Evolutionary conservation across 768 basidiomycete genomes (phyloP), one percentile per base, ranked within the genome.

Genomic region (Lactifluus hygrophoroides): DNA sequence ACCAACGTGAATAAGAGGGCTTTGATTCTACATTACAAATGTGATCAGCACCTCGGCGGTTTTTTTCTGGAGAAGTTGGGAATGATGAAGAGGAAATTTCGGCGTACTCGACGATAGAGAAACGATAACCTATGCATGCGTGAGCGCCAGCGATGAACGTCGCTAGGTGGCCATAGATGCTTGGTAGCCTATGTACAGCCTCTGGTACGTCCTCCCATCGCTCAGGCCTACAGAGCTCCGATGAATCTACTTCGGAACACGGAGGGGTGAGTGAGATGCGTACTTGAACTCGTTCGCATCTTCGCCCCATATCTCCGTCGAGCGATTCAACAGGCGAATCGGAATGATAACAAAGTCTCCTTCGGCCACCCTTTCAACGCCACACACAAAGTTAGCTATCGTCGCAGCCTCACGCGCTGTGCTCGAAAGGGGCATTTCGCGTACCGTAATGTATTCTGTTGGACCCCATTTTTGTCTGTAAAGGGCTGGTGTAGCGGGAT

Each of bases 271-370:
- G 5, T 2, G 13, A 23, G 9, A 13, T 1, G 21, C 57, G 9
- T 38, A 63, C 64, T 49, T 61, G 61, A 72, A 73, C 32, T 68
- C 67, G 13, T 61, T 54, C 1, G 71, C 72, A 44, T 73, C 72
- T 17, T 64, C 64, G 10, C 72, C 72, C 68, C 70, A 73, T 8
- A 73, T 51, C 34, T 60, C 65, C 14, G 62, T 65, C 11, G 67
- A 61, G 10, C 64, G 63, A 40, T 73, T 69, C 38, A 71, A 40
- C 13, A 55, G 14, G 21, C 56, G 44, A 40, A 71, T 66, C 16
- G 69, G 65, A 21, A 71, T 54, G n/a, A 30, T 5, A 16, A 71
- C 44, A 1, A 23, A 11, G 27, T 66, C 65, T 13, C 66, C 66
- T 27, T 63, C 54, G 9, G 57, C 40, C 4, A 63, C 42, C 40